Evolutionary conservation across 306 rosid genomes (phyloP), one percentile per base, ranked within the genome.

Genomic region (Acacia crassicarpa): DNA sequence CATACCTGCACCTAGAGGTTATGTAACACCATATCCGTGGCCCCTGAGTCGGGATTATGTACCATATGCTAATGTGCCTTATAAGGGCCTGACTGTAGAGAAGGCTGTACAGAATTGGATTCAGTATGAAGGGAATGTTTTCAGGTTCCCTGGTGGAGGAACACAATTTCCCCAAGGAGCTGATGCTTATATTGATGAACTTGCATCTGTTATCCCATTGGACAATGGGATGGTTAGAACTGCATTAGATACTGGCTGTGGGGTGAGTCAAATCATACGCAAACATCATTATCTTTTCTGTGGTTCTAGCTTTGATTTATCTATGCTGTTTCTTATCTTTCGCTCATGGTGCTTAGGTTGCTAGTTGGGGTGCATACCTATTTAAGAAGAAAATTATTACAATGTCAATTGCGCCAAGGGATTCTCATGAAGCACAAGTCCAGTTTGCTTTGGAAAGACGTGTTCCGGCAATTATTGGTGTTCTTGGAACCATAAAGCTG

Each of bases 371-470:
- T 9, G 98, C 97, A 56, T 91, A 93, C 85, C 81, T 93, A 74
- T 89, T 90, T 43, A 89, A 89, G 81, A 93, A 87, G 84, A 93
- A 88, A 84, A 93, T 90, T 49, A 27, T 91, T 62, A 63, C 93
- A 75, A 87, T 91, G 94, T 93, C 97, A 72, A 86, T 93, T 43
- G 97, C 98, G 45, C 98, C 97, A 74, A 86, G 93, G 82, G 98
- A 93, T 77, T 93, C 98, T 80, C 93, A 93, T 72, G 97, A 93
- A 87, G 98, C 97, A 15, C 98, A 93, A 81, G 94, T 93, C 75
- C 97, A 93, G 88, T 93, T 93, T 89, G 98, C 97, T 65, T 73
- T 93, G 72, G 98, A 93, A 90, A 91, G 98, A 89, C 94, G 98
- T 76, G 98, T 93, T 77, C 98, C 98, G 0, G 97, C 97, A 4